These are phyloP conservation scores for Stropharia rugosoannulata DNA, from an alignment of 768 basidiomycete species.

Conservation along the genomic window DNA sequence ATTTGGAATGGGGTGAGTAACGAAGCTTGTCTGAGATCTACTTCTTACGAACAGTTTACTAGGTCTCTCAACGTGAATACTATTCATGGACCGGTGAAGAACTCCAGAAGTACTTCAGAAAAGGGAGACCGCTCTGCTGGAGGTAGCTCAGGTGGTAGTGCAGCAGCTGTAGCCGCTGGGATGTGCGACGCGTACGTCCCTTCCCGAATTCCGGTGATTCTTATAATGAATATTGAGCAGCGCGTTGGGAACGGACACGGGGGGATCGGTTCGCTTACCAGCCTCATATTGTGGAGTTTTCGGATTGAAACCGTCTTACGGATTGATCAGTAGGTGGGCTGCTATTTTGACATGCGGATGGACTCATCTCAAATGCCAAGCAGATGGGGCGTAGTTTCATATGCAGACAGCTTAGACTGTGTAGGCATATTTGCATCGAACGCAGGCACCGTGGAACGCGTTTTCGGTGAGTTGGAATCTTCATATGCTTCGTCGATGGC, in stretches of 20 bases:
- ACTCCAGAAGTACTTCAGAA: slow-evolving; percentile 46
- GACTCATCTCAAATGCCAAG: not conserved
- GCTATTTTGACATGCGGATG: not conserved
- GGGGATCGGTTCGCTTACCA: slow-evolving; percentile 90
- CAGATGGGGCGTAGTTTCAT: slow-evolving; percentile 90
- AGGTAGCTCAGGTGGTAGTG: slow-evolving; percentile 94
- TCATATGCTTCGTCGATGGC: not conserved
- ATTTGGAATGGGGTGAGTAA: slow-evolving; percentile 93
- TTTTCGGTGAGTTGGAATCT: slow-evolving; percentile 59
- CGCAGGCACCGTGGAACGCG: slow-evolving; percentile 43
- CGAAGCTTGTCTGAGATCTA: not conserved
- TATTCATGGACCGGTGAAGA: slow-evolving; percentile 73
- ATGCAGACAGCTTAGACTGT: slow-evolving; percentile 93
- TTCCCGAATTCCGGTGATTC: not conserved
- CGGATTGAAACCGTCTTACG: slow-evolving; percentile 95
- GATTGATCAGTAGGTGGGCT: slow-evolving; percentile 80
- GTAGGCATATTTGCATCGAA: slow-evolving; percentile 77
- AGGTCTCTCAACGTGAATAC: slow-evolving; percentile 82
- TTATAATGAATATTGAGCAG: slow-evolving; percentile 35
- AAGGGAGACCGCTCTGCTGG: slow-evolving; percentile 63
- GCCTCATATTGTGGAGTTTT: slow-evolving; percentile 93
- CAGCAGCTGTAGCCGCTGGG: slow-evolving; percentile 86
- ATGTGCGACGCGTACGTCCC: slow-evolving; percentile 78
- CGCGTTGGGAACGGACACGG: slow-evolving; percentile 92
- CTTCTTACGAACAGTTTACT: not conserved